A percentile compares a stretch with the other conserved stretches of the same genome.
These are phyloP conservation scores for Gautieria morchelliformis DNA, from an alignment of 768 basidiomycete species.

Conservation along the genomic window DNA sequence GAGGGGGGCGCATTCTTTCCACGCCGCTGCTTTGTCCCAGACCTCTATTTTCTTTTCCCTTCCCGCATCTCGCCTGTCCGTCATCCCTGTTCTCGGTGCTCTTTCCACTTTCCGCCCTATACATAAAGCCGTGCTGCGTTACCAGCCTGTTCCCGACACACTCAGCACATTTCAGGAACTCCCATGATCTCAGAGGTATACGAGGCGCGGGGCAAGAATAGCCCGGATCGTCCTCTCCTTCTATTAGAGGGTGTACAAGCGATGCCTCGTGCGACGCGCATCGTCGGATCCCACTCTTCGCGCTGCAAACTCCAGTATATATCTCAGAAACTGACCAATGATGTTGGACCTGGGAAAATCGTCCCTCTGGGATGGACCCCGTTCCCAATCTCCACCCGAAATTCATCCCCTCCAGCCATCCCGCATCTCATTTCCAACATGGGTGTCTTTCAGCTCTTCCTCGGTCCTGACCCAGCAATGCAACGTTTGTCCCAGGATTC, in stretches of 20 bases:
- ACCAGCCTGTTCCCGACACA: too few relatives aligned
- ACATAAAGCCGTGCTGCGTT: too few relatives aligned
- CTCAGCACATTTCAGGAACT: too few relatives aligned
- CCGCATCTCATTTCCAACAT: constrained; percentile 8
- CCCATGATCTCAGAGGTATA: not conserved
- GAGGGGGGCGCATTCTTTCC: too few relatives aligned
- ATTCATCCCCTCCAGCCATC: not conserved
- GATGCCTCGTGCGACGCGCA: not conserved
- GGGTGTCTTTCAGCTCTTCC: constrained; percentile 15
- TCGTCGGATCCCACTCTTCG: not conserved
- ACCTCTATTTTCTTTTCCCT: too few relatives aligned
- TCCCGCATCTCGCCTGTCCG: too few relatives aligned
- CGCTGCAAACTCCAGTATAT: not conserved
- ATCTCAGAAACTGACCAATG: not conserved
- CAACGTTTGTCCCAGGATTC: constrained; percentile 9
- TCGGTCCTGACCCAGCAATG: constrained; percentile 14
- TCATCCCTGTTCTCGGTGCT: too few relatives aligned
- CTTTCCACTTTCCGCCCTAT: too few relatives aligned
- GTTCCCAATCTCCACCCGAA: not conserved
- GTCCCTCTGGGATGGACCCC: not conserved
- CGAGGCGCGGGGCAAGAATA: not conserved
- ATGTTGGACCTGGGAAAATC: not conserved
- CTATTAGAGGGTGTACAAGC: not conserved
- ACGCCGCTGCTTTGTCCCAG: too few relatives aligned
- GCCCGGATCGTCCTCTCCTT: not conserved